Base-by-base conservation (phyloP, 306 rosid genomes). In the Gastrolobium bilobum region DNA sequence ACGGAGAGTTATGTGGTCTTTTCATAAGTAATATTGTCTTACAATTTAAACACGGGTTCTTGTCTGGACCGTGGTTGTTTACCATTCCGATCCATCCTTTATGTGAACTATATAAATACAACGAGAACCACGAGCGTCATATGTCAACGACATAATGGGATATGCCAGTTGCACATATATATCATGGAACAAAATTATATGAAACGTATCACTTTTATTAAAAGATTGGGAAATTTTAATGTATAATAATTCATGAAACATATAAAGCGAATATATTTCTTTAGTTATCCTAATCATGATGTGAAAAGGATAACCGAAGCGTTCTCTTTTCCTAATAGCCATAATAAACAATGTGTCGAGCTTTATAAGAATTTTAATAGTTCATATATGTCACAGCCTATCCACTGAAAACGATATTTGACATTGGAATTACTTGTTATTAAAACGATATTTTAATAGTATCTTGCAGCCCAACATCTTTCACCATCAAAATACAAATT, bases 101-200 rank as follows among this genome's bases (percentile, higher is more conserved):
- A 20, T 20, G 26, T 20, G 26, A 20, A 20, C 26, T 20, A 20
- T 20, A 20, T 20, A 20, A 20, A 20, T 20, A 20, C 26, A 38
- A 65, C 3, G 15, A 20, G 72, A 77, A 68, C 77, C 85, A 58
- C 77, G 30, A 46, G 72, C 59, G 77, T 75, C 85, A 68, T 30
- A 53, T 20, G 79, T 73, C 68, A 58, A 81, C 52, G 43, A 57
- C 47, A 37, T 48, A 26, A 43, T 37, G 50, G 42, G 15, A 8
- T n/a, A 29, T 60, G 13, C 14, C 61, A 71, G 56, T 62, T 8
- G 44, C 10, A 68, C 1, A 51, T 75, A 68, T 44, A 38, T 42
- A 65, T 59, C 85, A 44, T 29, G 11, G 61, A 20, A 70, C 44
- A 10, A 77, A 51, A 69, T 56, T 14, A 29, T 43, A 26, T 13